Evolutionary conservation across 2,329 filamentous ascomycete species (phyloP), one percentile per base, ranked within the genome.

Genomic region (Diaporthe aspalathi): DNA sequence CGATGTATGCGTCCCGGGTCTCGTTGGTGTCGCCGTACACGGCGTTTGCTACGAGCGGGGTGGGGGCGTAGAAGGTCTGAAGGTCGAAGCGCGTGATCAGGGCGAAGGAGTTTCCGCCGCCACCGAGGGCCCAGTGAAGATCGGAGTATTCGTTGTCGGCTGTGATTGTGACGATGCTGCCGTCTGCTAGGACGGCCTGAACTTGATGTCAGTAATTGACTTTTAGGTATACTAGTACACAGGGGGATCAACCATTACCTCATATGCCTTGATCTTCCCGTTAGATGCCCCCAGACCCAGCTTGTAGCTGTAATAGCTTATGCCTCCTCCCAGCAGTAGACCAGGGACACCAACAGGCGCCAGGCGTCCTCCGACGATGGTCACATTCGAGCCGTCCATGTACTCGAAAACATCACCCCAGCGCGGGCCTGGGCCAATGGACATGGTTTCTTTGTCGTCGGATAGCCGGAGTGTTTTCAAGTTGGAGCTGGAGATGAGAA

Each of bases 401-500:
- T 73, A 73, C 1, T 74, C 73, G 62, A 81, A 81, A n/a, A 82
- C 76, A 3, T 71, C 72, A 17, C 77, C 74, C 76, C 80, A 80
- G 49, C 75, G 75, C 56, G 75, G 75, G 24, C 79, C 80, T 29
- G 79, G 74, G 5, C 80, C 80, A 6, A 82, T 75, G 12, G 74
- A 76, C 27, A 78, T 76, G 12, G 78, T 77, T 20, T 70, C 74
- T 62, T 73, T 74, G 50, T 80, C 79, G 1, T 71, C 70, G 14
- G 78, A 79, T 5, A 80, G 57, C 32, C 72, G 67, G n/a, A 80
- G 76, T n/a, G 76, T 72, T 47, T 79, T 78, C n/a, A 81, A 56
- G 40, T 75, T 69, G 29, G 78, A 77, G 38, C 86, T 76, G 68
- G 82, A 82, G 62, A 86, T 78, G 1, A 79, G 73, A 52, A 80